These are phyloP conservation scores for Ustilago nuda DNA, from an alignment of 1,284 basidiomycete genomes.

Conservation along the genomic window DNA sequence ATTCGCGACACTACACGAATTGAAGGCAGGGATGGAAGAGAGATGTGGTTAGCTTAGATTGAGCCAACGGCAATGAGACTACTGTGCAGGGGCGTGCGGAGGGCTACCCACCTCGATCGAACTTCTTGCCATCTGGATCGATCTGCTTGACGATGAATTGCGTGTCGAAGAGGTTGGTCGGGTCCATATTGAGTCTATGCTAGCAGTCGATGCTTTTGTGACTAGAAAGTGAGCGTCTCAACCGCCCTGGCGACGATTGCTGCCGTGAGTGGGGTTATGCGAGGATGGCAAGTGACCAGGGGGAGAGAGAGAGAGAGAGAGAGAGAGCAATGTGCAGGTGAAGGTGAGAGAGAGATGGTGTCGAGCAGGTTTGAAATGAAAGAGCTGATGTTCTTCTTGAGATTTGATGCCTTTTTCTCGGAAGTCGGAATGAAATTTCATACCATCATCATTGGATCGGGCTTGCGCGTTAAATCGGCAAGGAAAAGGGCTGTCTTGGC, in stretches of 20 bases:
- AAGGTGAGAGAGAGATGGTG: background rate
- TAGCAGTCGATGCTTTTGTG: background rate
- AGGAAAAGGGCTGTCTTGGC: background rate
- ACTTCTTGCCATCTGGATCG: slow-evolving; percentile 84
- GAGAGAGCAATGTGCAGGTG: background rate
- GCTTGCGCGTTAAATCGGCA: background rate
- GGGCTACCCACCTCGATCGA: slow-evolving; percentile 82
- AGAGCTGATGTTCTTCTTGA: slow-evolving; percentile 12
- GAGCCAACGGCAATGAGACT: background rate
- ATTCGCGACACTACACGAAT: slow-evolving; percentile 56
- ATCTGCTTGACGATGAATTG: slow-evolving; percentile 66
- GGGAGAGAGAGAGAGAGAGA: too few relatives aligned
- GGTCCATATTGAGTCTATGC: slow-evolving; percentile 49
- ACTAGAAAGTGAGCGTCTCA: background rate
- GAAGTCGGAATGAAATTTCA: slow-evolving; percentile 12
- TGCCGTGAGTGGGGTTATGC: background rate
- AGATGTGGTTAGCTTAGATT: slow-evolving; percentile 70
- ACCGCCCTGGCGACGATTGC: too few relatives aligned
- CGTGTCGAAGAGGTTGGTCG: slow-evolving; percentile 67
- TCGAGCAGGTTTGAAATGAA: background rate
- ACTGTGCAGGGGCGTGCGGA: background rate
- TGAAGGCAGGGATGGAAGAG: slow-evolving; percentile 48
- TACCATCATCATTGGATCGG: background rate
- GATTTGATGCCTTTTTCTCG: slow-evolving; percentile 17
- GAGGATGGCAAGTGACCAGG: background rate